Percentiles rank a stretch among this genome's conserved stretches.
phyloP scores from a whole-genome alignment of 768 basidiomycete species.

The Hebeloma cylindrosporum region DNA sequence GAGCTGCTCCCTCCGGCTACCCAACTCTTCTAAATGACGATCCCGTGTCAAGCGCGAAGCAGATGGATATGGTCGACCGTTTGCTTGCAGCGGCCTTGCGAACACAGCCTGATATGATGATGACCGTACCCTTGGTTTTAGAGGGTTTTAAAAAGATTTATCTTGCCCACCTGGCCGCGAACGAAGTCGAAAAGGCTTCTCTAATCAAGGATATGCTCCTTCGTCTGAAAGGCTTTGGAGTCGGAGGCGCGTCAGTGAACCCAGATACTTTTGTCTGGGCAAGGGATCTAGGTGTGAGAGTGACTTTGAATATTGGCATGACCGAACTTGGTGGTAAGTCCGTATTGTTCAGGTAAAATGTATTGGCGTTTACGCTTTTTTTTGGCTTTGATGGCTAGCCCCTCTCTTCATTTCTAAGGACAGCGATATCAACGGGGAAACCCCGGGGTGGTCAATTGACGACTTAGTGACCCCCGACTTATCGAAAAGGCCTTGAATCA shows the following conservation, averaged over 20 bases:
- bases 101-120: slow-evolving; percentile 18
- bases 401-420: slow-evolving; percentile 20
- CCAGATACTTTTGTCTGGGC: slow-evolving; percentile 23
- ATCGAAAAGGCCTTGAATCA: slow-evolving; percentile 23
- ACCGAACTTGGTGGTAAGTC: slow-evolving; percentile 27
- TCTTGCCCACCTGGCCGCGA: not conserved
- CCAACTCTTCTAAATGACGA: not conserved
- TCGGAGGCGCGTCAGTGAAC: slow-evolving; percentile 24
- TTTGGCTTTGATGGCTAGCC: slow-evolving; percentile 13
- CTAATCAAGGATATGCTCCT: slow-evolving; percentile 11
- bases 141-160: slow-evolving; percentile 21
- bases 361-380: not conserved
- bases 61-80: slow-evolving; percentile 11
- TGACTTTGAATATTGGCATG: slow-evolving; percentile 27
- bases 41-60: not conserved
- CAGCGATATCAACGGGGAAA: slow-evolving; percentile 2
- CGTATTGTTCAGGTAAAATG: not conserved
- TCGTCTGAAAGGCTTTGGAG: slow-evolving; percentile 18
- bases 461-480: slow-evolving; percentile 27
- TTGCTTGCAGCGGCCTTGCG: slow-evolving; percentile 16
- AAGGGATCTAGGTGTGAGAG: slow-evolving; percentile 12
- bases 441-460: slow-evolving; percentile 17
- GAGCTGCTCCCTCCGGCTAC: slow-evolving; percentile 23
- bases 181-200: slow-evolving; percentile 4
- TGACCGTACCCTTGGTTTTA: slow-evolving; percentile 28